phyloP scores from a whole-genome alignment of 1,284 basidiomycete genomes.

The Spongispora temasekensis region DNA sequence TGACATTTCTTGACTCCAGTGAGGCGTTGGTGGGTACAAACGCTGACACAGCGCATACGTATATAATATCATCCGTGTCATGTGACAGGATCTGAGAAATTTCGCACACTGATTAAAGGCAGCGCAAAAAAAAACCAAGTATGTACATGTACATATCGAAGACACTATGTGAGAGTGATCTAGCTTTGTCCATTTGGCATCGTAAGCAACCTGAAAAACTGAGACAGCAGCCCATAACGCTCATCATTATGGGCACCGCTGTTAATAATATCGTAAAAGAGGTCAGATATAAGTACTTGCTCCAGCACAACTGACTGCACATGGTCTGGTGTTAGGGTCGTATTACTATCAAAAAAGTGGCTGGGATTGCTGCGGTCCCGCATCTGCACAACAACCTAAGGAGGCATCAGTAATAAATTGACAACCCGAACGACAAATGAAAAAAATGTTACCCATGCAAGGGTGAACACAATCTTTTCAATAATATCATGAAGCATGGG shows the following conservation, averaged over 20 bases:
- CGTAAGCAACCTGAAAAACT: not conserved
- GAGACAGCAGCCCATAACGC: not conserved
- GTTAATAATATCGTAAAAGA: not conserved
- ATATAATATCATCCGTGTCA: too few species aligned
- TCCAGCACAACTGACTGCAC: not conserved
- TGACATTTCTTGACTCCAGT: too few species aligned
- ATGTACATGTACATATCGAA: too few species aligned
- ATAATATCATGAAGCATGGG: not conserved
- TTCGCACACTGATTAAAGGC: too few species aligned
- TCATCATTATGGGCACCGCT: not conserved
- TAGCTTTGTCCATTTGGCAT: too few species aligned
- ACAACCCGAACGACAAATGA: not conserved
- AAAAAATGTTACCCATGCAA: not conserved
- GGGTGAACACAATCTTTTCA: not conserved
- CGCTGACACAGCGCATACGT: too few species aligned
- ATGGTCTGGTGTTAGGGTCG: not conserved
- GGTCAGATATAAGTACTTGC: not conserved
- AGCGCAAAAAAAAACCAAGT: too few species aligned
- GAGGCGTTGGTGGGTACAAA: too few species aligned
- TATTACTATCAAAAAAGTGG: not conserved
- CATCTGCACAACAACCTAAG: not conserved
- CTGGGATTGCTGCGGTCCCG: not conserved
- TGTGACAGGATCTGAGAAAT: too few species aligned
- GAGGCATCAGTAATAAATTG: not conserved
- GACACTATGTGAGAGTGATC: too few species aligned